Conservation (phyloP, 148 eudicot species). For the Camellia sinensis region DNA sequence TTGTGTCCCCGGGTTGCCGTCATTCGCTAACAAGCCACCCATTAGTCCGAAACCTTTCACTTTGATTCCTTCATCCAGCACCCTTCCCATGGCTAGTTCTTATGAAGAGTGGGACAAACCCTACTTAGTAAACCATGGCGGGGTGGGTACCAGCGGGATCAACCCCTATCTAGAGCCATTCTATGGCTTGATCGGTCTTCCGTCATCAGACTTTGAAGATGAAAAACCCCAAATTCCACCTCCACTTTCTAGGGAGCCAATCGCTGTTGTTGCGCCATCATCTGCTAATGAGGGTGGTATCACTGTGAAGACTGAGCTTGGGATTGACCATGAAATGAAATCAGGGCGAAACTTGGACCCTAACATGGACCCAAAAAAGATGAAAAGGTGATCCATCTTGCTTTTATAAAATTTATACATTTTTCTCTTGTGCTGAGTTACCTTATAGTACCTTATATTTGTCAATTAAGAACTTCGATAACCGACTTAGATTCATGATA, state of each 20-base stretch:
- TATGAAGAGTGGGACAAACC: neutral
- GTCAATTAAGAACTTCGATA: no score
- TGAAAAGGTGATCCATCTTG: constrained; percentile 21
- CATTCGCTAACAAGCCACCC: neutral
- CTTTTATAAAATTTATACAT: neutral
- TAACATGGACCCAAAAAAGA: constrained; percentile 5
- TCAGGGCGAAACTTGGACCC: constrained; percentile 13
- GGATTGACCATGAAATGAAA: constrained; percentile 20
- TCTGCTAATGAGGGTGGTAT: neutral
- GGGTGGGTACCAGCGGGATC: neutral
- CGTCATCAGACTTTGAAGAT: neutral
- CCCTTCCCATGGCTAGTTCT: neutral
- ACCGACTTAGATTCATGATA: neutral
- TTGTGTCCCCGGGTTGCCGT: neutral
- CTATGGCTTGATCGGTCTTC: neutral
- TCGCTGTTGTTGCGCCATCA: neutral
- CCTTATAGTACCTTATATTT: no score
- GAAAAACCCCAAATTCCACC: neutral
- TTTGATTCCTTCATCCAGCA: neutral
- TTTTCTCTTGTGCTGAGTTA: no score
- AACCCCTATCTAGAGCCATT: neutral
- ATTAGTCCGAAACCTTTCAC: neutral
- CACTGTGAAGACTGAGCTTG: constrained; percentile 12
- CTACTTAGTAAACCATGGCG: neutral
- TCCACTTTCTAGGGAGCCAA: neutral